Evolutionary conservation across 1,284 basidiomycete genomes (phyloP).

Genomic region (Leccinum variabile): DNA sequence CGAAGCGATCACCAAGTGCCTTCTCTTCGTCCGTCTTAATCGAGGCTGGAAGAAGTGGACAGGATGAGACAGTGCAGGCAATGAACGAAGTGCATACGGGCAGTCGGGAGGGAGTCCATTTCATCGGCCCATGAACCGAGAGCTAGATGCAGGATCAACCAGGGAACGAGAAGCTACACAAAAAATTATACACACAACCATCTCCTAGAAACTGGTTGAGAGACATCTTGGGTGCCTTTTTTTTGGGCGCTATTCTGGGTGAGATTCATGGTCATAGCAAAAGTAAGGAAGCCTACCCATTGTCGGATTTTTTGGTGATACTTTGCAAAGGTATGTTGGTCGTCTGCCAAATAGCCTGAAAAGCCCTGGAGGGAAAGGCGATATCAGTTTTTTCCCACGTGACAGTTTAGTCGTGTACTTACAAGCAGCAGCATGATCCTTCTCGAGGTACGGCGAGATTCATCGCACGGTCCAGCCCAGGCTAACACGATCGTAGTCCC

Average conservation of each 20-base stretch:
- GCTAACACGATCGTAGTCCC: constrained; percentile 52
- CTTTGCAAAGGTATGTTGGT: constrained; percentile 13
- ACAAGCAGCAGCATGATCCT: constrained; percentile 58
- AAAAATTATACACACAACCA: constrained; percentile 53
- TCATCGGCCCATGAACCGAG: constrained; percentile 97
- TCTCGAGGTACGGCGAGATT: constrained; percentile 55
- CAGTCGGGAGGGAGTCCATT: constrained; percentile 86
- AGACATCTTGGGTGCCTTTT: constrained; percentile 85
- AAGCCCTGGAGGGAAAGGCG: constrained; percentile 28
- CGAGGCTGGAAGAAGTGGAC: constrained; percentile 48
- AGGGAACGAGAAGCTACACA: constrained; percentile 6
- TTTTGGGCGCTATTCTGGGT: constrained; percentile 68
- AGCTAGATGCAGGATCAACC: constrained; percentile 43
- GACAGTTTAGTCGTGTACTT: constrained; percentile 11
- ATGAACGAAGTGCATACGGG: constrained; percentile 62
- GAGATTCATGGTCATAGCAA: constrained; percentile 8
- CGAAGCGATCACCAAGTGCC: constrained; percentile 52
- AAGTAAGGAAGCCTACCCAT: constrained; percentile 26
- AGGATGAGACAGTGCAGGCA: constrained; percentile 19
- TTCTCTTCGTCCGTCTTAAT: constrained; percentile 58
- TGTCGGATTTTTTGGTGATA: constrained; percentile 19
- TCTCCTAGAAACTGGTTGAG: constrained; percentile 89
- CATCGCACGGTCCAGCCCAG: constrained; percentile 3
- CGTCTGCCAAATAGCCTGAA: constrained; percentile 11
- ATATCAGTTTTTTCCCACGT: constrained; percentile 35